These are phyloP conservation scores for Henningerozyma blattae DNA, from an alignment of 805 yeast species.

Conservation along the genomic window DNA sequence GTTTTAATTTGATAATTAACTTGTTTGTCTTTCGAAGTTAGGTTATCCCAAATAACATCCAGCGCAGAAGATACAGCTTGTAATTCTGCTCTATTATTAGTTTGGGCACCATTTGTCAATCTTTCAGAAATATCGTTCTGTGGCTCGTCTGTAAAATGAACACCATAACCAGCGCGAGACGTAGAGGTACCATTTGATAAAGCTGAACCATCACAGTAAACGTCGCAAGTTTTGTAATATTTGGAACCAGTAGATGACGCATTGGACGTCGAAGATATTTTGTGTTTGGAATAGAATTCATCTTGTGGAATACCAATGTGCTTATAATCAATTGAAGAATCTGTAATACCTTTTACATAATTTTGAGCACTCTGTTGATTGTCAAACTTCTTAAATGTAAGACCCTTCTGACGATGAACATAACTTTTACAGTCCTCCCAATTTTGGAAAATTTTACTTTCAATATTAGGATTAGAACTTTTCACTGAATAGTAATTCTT, in stretches of 20 bases:
- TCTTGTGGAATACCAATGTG: slow-evolving; percentile 9
- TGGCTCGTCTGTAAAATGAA: slow-evolving; percentile 50
- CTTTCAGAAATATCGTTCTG: slow-evolving; percentile 39
- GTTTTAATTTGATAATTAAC: slow-evolving; percentile 36
- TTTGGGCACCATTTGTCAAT: slow-evolving; percentile 37
- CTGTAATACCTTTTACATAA: slow-evolving; percentile 15
- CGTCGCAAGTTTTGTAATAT: slow-evolving; percentile 6
- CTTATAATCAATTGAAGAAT: slow-evolving; percentile 9
- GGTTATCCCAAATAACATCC: slow-evolving; percentile 24
- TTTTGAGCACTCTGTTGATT: slow-evolving; percentile 23
- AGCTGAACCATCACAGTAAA: slow-evolving; percentile 76
- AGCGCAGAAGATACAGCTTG: slow-evolving; percentile 53
- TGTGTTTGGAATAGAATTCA: slow-evolving; percentile 7
- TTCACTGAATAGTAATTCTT: slow-evolving; percentile 24
- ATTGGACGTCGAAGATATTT: not conserved
- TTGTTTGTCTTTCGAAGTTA: slow-evolving; percentile 9
- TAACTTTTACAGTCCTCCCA: slow-evolving; percentile 26
- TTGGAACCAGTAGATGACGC: not conserved
- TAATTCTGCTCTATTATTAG: slow-evolving; percentile 77
- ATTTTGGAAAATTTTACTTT: slow-evolving; percentile 16
- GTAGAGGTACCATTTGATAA: slow-evolving; percentile 39
- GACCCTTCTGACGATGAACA: slow-evolving; percentile 25
- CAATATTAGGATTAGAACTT: slow-evolving; percentile 16
- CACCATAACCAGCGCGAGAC: slow-evolving; percentile 54
- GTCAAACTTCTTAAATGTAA: slow-evolving; percentile 33